Percentiles rank a stretch among this genome's conserved stretches.
Conservation (phyloP, 176 grass and related monocot species). For the Musa schizocarpa region DNA sequence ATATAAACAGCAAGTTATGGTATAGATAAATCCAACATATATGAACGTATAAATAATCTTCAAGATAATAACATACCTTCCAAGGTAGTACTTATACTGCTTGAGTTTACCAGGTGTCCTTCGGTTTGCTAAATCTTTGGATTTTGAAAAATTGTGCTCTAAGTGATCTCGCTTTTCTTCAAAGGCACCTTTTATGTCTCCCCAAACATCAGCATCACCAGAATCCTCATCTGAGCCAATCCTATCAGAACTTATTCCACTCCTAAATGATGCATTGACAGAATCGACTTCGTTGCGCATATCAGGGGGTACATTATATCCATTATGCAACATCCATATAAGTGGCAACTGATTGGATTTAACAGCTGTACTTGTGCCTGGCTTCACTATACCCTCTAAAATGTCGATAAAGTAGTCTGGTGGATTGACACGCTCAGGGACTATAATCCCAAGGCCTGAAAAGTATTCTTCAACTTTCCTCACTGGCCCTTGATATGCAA, state of each 20-base stretch:
- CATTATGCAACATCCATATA: slow-evolving; percentile 62
- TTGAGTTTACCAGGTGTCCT: slow-evolving; percentile 43
- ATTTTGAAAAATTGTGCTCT: slow-evolving; percentile 5
- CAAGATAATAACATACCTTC: slow-evolving; percentile 43
- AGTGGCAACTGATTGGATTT: slow-evolving; percentile 48
- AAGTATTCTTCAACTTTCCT: slow-evolving; percentile 59
- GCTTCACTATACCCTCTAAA: slow-evolving; percentile 53
- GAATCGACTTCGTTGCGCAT: slow-evolving; percentile 40
- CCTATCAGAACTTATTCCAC: slow-evolving; percentile 30
- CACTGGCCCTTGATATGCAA: slow-evolving; percentile 57
- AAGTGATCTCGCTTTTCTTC: slow-evolving; percentile 6
- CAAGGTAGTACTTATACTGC: slow-evolving; percentile 60
- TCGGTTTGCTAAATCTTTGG: slow-evolving; percentile 38
- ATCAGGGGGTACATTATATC: slow-evolving; percentile 47
- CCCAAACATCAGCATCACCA: slow-evolving; percentile 19
- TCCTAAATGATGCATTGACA: slow-evolving; percentile 20
- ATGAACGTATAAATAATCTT: not conserved
- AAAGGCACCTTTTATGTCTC: not conserved
- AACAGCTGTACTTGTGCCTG: slow-evolving; percentile 28
- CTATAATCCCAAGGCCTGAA: slow-evolving; percentile 44
- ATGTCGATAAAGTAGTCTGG: slow-evolving; percentile 82
- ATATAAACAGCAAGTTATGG: slow-evolving; percentile 11
- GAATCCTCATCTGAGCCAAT: slow-evolving; percentile 31
- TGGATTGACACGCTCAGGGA: slow-evolving; percentile 64
- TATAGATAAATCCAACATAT: not conserved